Conservation (phyloP, 495 filamentous ascomycete species). For the Penicillium macrosclerotiorum region DNA sequence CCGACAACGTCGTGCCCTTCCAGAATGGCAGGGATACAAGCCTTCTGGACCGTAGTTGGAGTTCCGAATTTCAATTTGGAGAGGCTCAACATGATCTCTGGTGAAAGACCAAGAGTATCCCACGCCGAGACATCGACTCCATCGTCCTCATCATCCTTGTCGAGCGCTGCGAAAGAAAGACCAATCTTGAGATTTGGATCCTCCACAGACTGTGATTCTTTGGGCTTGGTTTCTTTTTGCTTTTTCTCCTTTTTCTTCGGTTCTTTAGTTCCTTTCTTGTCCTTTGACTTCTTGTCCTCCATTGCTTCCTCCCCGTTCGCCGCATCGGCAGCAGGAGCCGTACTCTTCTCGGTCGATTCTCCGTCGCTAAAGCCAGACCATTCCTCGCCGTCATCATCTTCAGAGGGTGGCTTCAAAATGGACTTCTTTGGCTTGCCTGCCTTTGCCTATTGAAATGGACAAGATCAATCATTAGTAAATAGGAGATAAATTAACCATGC, state of each 20-base stretch:
- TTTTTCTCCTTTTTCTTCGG: constrained; percentile 36
- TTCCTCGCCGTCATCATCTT: constrained; percentile 45
- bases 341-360: constrained; percentile 27
- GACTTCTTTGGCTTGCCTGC: constrained; percentile 37
- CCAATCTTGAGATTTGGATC: constrained; percentile 27
- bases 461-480: constrained; percentile 3
- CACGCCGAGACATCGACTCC: constrained; percentile 65
- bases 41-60: constrained; percentile 77
- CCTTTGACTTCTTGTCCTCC: constrained; percentile 20
- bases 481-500: background rate
- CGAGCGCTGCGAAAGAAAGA: constrained; percentile 40
- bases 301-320: constrained; percentile 21
- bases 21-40: constrained; percentile 77
- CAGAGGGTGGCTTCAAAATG: constrained; percentile 26
- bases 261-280: constrained; percentile 30
- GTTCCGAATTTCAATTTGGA: constrained; percentile 71
- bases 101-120: constrained; percentile 67
- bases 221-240: constrained; percentile 25
- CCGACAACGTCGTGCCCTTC: constrained; percentile 88
- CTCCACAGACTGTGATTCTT: constrained; percentile 28
- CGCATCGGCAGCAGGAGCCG: constrained; percentile 15
- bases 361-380: constrained; percentile 55
- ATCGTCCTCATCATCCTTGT: constrained; percentile 45
- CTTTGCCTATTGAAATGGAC: constrained; percentile 27
- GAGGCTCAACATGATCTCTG: constrained; percentile 65